Conservation (phyloP, 352 stramenopile species). For the Peronosclerospora sorghi region DNA sequence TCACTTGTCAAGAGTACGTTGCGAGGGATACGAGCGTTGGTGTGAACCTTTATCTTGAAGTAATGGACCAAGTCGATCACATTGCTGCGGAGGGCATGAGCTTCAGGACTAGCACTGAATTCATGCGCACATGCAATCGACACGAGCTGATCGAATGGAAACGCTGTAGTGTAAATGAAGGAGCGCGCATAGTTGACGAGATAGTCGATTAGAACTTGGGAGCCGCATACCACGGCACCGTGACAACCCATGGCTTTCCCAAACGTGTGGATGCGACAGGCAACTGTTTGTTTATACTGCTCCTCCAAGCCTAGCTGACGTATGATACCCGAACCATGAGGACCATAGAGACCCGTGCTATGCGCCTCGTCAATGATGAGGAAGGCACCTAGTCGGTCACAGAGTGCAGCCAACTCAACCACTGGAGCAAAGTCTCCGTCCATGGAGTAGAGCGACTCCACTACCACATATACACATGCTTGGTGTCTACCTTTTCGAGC, state of each 20-base stretch:
- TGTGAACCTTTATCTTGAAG: slow-evolving; percentile 60
- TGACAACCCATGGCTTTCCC: slow-evolving; percentile 95
- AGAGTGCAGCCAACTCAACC: slow-evolving; percentile 71
- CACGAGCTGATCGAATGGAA: slow-evolving; percentile 87
- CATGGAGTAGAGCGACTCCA: slow-evolving; percentile 98
- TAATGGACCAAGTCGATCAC: slow-evolving; percentile 52
- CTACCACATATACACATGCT: slow-evolving; percentile 86
- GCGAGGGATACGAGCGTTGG: slow-evolving; percentile 26
- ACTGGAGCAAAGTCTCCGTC: slow-evolving; percentile 93
- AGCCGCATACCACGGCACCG: slow-evolving; percentile 89
- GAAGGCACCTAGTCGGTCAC: slow-evolving; percentile 60
- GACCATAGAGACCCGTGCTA: slow-evolving; percentile 85
- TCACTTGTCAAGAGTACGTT: slow-evolving; percentile 48
- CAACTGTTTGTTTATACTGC: slow-evolving; percentile 55
- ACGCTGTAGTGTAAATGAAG: slow-evolving; percentile 96
- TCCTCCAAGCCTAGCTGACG: slow-evolving; percentile 61
- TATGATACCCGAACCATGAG: slow-evolving; percentile 59
- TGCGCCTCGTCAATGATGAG: slow-evolving; percentile 97
- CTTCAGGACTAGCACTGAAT: slow-evolving; percentile 50
- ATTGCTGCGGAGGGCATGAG: slow-evolving; percentile 25
- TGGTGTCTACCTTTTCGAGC: slow-evolving; percentile 5
- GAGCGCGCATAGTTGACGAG: slow-evolving; percentile 95
- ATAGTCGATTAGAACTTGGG: slow-evolving; percentile 85
- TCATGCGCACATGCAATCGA: slow-evolving; percentile 85
- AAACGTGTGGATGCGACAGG: slow-evolving; percentile 90